Evolutionary conservation across 129 eudicot species (phyloP).

Genomic region (Flaveria robusta): DNA sequence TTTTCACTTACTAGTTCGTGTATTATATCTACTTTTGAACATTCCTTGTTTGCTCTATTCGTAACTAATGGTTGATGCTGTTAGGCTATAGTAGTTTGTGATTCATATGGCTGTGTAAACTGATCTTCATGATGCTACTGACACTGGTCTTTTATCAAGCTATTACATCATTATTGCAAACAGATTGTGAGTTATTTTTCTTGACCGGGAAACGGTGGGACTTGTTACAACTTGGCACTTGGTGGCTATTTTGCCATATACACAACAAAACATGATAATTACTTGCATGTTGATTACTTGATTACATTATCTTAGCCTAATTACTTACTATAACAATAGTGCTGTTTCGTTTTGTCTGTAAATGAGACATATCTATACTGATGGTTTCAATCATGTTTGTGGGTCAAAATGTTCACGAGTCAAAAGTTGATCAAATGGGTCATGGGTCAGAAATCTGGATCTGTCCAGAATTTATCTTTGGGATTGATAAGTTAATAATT

Average conservation of each 20-base stretch:
- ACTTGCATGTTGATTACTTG: slow-evolving; percentile 1
- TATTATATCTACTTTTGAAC: background rate
- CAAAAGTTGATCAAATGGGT: too few relatives aligned
- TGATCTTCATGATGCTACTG: slow-evolving; percentile 1
- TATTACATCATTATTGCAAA: background rate
- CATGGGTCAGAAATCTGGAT: too few relatives aligned
- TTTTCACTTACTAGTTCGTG: background rate
- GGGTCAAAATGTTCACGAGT: too few relatives aligned
- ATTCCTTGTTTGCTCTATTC: background rate
- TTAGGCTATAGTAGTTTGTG: background rate
- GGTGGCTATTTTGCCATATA: slow-evolving; percentile 4
- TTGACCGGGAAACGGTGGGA: background rate
- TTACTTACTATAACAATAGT: background rate
- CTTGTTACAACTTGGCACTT: slow-evolving; percentile 5
- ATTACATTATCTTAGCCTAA: slow-evolving; percentile 1
- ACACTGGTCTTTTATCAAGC: too few relatives aligned
- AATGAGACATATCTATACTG: background rate
- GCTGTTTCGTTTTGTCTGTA: background rate
- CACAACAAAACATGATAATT: background rate
- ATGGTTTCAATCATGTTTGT: too few relatives aligned
- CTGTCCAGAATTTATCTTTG: too few relatives aligned
- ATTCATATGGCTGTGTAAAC: background rate
- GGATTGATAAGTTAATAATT: too few relatives aligned
- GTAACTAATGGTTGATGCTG: background rate
- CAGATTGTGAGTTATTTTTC: slow-evolving; percentile 5